Base-by-base conservation (phyloP, 192 early-diverging fungal species). In the Podila epigama region DNA sequence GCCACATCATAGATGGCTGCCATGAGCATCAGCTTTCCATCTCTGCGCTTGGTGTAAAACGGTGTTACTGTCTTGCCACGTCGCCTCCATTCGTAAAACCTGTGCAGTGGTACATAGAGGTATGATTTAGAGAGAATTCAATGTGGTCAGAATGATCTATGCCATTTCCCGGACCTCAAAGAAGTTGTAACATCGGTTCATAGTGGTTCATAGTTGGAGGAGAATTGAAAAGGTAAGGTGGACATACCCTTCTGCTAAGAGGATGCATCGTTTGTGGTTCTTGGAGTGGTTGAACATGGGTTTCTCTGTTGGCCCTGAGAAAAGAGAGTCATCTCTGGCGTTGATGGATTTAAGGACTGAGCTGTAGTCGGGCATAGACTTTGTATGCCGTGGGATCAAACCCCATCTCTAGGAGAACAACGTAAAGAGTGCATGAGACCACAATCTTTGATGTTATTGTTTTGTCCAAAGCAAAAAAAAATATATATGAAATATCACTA, bases 391-490 rank as follows among this genome's bases (percentile, higher is more conserved):
- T 22, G 86, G 86, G 50, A 87, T 84, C 41, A 86, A 65, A 3
- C 86, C 86, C 86, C 86, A 87, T 68, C 69, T 80, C 83, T 84
- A 41, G n/a, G n/a, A n/a, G n/a, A n/a, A n/a, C n/a, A n/a, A n/a
- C n/a, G n/a, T n/a, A n/a, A n/a, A n/a, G n/a, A n/a, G n/a, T n/a
- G n/a, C n/a, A n/a, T n/a, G n/a, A n/a, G n/a, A n/a, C n/a, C n/a
- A n/a, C n/a, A n/a, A n/a, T n/a, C n/a, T n/a, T n/a, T n/a, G n/a
- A n/a, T n/a, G n/a, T n/a, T n/a, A n/a, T n/a, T n/a, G n/a, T n/a
- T n/a, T n/a, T n/a, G n/a, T n/a, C n/a, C n/a, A n/a, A n/a, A n/a
- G n/a, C n/a, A n/a, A n/a, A n/a, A n/a, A n/a, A n/a, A n/a, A n/a
- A n/a, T n/a, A n/a, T n/a, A n/a, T n/a, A n/a, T n/a, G n/a, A n/a